Evolutionary conservation across 2,329 filamentous ascomycete genomes (phyloP).

Genomic region (Cladosporium cucumerinum): DNA sequence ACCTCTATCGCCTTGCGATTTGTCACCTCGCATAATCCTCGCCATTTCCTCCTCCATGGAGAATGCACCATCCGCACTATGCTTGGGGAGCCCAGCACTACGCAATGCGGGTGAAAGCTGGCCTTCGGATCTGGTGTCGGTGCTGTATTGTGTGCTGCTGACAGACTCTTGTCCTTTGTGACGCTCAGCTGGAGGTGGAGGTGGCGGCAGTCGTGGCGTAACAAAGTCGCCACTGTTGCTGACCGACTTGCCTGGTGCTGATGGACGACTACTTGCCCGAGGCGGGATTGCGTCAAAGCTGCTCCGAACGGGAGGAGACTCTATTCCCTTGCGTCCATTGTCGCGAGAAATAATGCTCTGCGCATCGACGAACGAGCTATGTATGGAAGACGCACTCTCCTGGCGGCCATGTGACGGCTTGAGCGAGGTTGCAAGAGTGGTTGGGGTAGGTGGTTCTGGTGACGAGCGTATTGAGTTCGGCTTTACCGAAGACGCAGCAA

Average conservation of each 20-base stretch:
- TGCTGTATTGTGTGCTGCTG: slow-evolving; percentile 45
- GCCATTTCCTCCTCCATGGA: slow-evolving; percentile 96
- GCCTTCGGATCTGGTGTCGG: slow-evolving; percentile 29
- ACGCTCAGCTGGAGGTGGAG: slow-evolving; percentile 33
- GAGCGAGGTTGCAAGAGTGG: slow-evolving; percentile 35
- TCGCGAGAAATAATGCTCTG: slow-evolving; percentile 30
- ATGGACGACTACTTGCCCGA: slow-evolving; percentile 47
- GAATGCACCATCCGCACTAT: slow-evolving; percentile 78
- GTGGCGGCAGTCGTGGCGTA: slow-evolving; percentile 45
- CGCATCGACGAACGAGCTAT: slow-evolving; percentile 37
- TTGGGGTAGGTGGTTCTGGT: slow-evolving; percentile 39
- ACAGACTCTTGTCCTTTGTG: slow-evolving; percentile 45
- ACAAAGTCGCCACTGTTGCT: slow-evolving; percentile 42
- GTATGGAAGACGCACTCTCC: slow-evolving; percentile 36
- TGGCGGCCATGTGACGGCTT: slow-evolving; percentile 37
- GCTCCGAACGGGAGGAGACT: slow-evolving; percentile 26
- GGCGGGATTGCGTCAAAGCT: slow-evolving; percentile 45
- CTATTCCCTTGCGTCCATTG: slow-evolving; percentile 24
- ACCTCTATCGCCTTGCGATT: slow-evolving; percentile 29
- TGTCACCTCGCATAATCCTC: slow-evolving; percentile 74
- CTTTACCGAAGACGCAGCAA: slow-evolving; percentile 38
- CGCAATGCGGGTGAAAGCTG: slow-evolving; percentile 30
- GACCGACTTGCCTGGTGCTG: slow-evolving; percentile 41
- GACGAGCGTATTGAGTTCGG: slow-evolving; percentile 22
- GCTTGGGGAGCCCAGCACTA: slow-evolving; percentile 41